A percentile compares a stretch with the other conserved stretches of the same genome.
Evolutionary conservation across 2,329 filamentous ascomycete species (phyloP).

Genomic region (Colletotrichum somersetense): DNA sequence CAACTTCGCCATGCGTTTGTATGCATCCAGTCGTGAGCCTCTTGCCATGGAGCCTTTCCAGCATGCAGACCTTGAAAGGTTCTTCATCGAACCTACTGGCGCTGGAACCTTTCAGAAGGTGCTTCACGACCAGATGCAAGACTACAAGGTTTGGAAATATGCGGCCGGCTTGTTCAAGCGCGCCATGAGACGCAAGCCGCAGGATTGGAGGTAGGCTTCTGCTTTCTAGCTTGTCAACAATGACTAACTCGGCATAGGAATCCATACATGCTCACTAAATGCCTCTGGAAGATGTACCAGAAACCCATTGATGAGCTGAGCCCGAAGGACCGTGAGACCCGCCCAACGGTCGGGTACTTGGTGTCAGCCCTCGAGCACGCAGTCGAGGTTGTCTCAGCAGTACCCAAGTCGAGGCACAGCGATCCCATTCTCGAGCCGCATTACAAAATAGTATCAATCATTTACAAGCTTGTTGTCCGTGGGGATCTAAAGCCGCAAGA

Average conservation of each 20-base stretch:
- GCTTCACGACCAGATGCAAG: conserved; percentile 68
- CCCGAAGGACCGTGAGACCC: conserved; percentile 55
- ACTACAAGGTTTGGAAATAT: conserved; percentile 73
- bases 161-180: conserved; percentile 68
- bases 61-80: conserved; percentile 68
- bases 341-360: conserved; percentile 57
- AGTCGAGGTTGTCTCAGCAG: conserved; percentile 62
- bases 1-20: conserved; percentile 72
- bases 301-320: conserved; percentile 60
- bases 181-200: conserved; percentile 66
- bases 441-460: conserved; percentile 86
- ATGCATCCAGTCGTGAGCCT: conserved; percentile 71
- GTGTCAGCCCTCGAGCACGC: conserved; percentile 65
- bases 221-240: not conserved
- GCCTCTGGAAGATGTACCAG: conserved; percentile 74
- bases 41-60: conserved; percentile 73
- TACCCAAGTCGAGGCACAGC: conserved; percentile 68
- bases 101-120: conserved; percentile 65
- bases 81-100: conserved; percentile 65
- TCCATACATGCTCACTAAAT: conserved; percentile 72
- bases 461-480: conserved; percentile 82
- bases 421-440: conserved; percentile 92
- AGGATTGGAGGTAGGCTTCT: conserved; percentile 68
- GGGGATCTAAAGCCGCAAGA: conserved; percentile 62
- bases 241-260: conserved; percentile 57